Conservation (phyloP, 805 yeast genomes). For the Starmera quercuum region DNA sequence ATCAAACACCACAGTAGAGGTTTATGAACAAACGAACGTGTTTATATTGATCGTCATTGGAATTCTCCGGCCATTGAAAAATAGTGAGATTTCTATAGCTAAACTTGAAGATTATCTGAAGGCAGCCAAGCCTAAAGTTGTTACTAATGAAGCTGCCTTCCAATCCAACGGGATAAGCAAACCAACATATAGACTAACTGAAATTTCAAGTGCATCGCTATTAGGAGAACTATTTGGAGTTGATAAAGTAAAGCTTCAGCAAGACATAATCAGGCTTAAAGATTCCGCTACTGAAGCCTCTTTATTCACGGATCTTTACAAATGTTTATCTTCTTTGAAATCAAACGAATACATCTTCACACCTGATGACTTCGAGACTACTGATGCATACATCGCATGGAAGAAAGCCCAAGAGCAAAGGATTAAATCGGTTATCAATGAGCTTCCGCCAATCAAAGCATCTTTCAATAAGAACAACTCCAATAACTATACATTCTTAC, state of each 20-base stretch:
- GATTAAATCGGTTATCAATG: conserved; percentile 21
- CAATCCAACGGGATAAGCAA: conserved; percentile 7
- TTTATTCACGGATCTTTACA: conserved; percentile 23
- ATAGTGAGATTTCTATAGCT: conserved; percentile 28
- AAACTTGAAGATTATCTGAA: conserved; percentile 37
- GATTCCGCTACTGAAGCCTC: conserved; percentile 27
- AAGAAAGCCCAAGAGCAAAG: conserved; percentile 27
- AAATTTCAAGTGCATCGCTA: conserved; percentile 45
- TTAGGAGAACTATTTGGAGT: conserved; percentile 42
- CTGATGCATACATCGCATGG: conserved; percentile 32
- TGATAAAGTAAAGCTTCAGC: conserved; percentile 43
- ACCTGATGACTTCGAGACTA: conserved; percentile 28
- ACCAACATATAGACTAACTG: conserved; percentile 47
- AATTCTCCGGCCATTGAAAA: conserved; percentile 11
- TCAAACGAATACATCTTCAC: conserved; percentile 22
- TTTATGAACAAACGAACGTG: conserved; percentile 12
- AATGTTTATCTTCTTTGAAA: conserved; percentile 5
- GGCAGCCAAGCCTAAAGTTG: conserved; percentile 12
- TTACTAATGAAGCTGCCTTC: conserved; percentile 2
- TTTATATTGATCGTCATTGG: conserved; percentile 11
- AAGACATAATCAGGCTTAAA: conserved; percentile 39
- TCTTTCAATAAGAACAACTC: neutral
- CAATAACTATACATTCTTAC: conserved; percentile 22
- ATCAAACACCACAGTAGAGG: conserved; percentile 9
- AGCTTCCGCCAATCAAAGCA: conserved; percentile 3